These are phyloP conservation scores for Picea glauca DNA, from an alignment of 75 land plant species.

Conservation along the genomic window DNA sequence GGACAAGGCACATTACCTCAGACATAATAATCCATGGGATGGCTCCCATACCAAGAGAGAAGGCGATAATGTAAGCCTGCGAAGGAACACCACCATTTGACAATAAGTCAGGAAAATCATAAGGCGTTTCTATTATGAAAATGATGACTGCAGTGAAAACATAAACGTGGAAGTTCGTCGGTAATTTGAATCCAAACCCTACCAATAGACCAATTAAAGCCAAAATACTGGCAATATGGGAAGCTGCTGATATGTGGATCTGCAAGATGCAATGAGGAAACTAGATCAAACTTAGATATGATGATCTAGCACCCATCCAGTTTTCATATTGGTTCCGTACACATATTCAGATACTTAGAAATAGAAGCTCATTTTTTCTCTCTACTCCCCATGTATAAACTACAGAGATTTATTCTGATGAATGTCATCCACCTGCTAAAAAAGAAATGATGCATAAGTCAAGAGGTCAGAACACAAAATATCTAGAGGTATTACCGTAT, in stretches of 20 bases:
- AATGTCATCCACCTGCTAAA: background rate
- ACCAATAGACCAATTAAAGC: slow-evolving; percentile 6
- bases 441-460: background rate
- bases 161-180: background rate
- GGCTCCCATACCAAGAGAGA: slow-evolving; percentile 79
- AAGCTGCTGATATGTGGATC: background rate
- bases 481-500: background rate
- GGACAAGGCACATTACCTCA: slow-evolving; percentile 38
- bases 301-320: background rate
- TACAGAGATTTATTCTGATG: no score
- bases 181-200: background rate
- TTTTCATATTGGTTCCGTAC: no score
- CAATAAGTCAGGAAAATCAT: background rate
- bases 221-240: background rate
- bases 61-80: slow-evolving; percentile 62
- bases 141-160: background rate
- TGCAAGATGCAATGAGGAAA: background rate
- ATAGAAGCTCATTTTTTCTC: background rate
- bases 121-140: background rate
- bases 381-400: no score
- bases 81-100: background rate
- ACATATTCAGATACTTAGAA: background rate
- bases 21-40: slow-evolving; percentile 96
- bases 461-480: background rate
- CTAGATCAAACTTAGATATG: background rate